Evolutionary conservation across 768 basidiomycete genomes (phyloP).

Genomic region (Suillus subluteus): DNA sequence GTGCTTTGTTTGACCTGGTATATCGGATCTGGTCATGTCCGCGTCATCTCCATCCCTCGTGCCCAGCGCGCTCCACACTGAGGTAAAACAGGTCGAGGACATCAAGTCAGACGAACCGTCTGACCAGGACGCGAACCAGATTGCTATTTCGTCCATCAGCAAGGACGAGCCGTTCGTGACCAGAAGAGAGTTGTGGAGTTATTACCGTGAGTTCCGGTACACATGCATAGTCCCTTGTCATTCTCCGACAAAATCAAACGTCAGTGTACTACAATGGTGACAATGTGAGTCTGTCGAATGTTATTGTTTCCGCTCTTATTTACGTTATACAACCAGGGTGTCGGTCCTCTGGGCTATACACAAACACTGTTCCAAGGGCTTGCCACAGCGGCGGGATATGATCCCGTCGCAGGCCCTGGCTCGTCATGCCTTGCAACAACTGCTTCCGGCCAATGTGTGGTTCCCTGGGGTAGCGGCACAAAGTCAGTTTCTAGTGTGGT

Average conservation of each 20-base stretch:
- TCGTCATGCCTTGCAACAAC: slow-evolving; percentile 61
- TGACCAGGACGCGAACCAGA: slow-evolving; percentile 16
- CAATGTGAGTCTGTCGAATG: slow-evolving; percentile 49
- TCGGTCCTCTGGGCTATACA: slow-evolving; percentile 69
- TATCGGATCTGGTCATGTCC: slow-evolving; percentile 20
- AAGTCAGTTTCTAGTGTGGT: slow-evolving; percentile 78
- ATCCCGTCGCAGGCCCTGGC: slow-evolving; percentile 69
- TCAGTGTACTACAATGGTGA: slow-evolving; percentile 83
- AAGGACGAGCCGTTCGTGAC: slow-evolving; percentile 72
- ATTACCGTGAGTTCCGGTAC: slow-evolving; percentile 59
- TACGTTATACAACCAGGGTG: slow-evolving; percentile 48
- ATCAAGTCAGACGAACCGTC: slow-evolving; percentile 14
- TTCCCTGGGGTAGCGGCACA: slow-evolving; percentile 76
- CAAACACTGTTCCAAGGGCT: slow-evolving; percentile 77
- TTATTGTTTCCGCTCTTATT: neutral
- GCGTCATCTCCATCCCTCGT: slow-evolving; percentile 7
- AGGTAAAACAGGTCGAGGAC: slow-evolving; percentile 16
- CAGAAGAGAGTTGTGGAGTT: slow-evolving; percentile 76
- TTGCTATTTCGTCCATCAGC: slow-evolving; percentile 44
- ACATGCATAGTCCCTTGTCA: neutral
- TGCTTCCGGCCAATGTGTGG: slow-evolving; percentile 73
- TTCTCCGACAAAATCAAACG: neutral
- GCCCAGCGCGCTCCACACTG: slow-evolving; percentile 3
- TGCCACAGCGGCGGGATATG: slow-evolving; percentile 73
- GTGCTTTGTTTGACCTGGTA: neutral